Evolutionary conservation across 2,329 filamentous ascomycete species (phyloP).

Genomic region (Podosphaera xanthii): DNA sequence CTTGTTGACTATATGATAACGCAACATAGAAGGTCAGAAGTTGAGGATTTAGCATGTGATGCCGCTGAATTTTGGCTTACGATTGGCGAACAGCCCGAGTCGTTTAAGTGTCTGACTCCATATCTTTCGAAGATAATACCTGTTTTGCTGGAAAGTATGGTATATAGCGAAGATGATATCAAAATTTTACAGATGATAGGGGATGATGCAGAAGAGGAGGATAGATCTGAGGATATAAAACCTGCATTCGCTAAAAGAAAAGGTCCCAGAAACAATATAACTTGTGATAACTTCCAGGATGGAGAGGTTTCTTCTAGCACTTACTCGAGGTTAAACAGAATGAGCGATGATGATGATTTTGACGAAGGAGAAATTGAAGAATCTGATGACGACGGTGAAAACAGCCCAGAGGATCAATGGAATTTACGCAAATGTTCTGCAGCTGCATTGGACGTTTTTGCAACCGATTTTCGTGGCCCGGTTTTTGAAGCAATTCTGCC

Average conservation of each 20-base stretch:
- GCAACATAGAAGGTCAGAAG: constrained; percentile 62
- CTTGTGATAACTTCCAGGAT: constrained; percentile 21
- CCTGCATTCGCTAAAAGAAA: constrained; percentile 68
- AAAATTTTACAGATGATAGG: constrained; percentile 61
- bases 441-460: constrained; percentile 81
- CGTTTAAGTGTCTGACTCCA: constrained; percentile 55
- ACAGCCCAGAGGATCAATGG: constrained; percentile 78
- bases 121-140: constrained; percentile 72
- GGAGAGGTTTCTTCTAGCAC: constrained; percentile 28
- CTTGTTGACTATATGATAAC: constrained; percentile 82
- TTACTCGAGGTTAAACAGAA: constrained; percentile 27
- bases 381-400: constrained; percentile 49
- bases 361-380: constrained; percentile 76
- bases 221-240: constrained; percentile 75
- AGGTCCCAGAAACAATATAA: constrained; percentile 17
- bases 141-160: constrained; percentile 79
- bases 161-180: constrained; percentile 89
- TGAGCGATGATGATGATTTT: constrained; percentile 45
- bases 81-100: constrained; percentile 63
- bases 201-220: constrained; percentile 78
- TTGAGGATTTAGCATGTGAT: constrained; percentile 77
- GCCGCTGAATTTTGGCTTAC: constrained; percentile 96
- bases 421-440: constrained; percentile 93
- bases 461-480: constrained; percentile 64
- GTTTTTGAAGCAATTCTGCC: constrained; percentile 86